Evolutionary conservation across 2,329 filamentous ascomycete species (phyloP).

Genomic region (Chaetomium sp.): DNA sequence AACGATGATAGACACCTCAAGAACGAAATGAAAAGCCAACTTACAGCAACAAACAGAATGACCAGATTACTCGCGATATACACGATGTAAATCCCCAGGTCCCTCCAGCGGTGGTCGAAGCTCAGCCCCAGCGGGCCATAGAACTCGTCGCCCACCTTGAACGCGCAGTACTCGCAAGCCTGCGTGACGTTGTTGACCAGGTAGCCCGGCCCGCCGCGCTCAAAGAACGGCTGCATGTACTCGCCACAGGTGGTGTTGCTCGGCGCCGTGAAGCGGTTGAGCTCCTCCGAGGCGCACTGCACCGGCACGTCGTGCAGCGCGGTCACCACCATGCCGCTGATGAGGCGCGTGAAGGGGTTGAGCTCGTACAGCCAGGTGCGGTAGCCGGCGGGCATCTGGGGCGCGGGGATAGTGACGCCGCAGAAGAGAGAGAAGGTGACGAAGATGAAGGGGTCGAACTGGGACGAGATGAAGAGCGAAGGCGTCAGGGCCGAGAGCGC

Average conservation of each 20-base stretch:
- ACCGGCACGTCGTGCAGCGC: slow-evolving; percentile 70
- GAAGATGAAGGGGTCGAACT: slow-evolving; percentile 80
- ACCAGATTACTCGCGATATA: slow-evolving; percentile 79
- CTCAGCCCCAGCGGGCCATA: slow-evolving; percentile 67
- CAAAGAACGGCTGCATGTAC: slow-evolving; percentile 75
- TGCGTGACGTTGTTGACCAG: slow-evolving; percentile 63
- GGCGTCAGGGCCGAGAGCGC: slow-evolving; percentile 77
- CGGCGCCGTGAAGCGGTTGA: slow-evolving; percentile 67
- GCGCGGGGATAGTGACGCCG: slow-evolving; percentile 78
- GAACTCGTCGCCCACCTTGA: slow-evolving; percentile 77
- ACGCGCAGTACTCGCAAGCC: slow-evolving; percentile 80
- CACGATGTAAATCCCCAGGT: slow-evolving; percentile 74
- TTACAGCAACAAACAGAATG: slow-evolving; percentile 57
- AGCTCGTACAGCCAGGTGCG: slow-evolving; percentile 79
- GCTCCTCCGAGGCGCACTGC: slow-evolving; percentile 60
- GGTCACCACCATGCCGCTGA: slow-evolving; percentile 77
- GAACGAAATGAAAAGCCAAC: slow-evolving; percentile 35
- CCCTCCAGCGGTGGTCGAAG: slow-evolving; percentile 74
- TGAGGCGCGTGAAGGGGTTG: slow-evolving; percentile 79
- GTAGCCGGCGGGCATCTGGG: slow-evolving; percentile 79
- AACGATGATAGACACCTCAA: slow-evolving; percentile 4
- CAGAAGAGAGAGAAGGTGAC: slow-evolving; percentile 86
- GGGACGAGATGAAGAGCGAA: slow-evolving; percentile 73
- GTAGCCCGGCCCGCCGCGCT: slow-evolving; percentile 69
- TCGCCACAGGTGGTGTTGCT: slow-evolving; percentile 67